Conservation (phyloP, 345 rosid species). For the Arabidopsis suecica region DNA sequence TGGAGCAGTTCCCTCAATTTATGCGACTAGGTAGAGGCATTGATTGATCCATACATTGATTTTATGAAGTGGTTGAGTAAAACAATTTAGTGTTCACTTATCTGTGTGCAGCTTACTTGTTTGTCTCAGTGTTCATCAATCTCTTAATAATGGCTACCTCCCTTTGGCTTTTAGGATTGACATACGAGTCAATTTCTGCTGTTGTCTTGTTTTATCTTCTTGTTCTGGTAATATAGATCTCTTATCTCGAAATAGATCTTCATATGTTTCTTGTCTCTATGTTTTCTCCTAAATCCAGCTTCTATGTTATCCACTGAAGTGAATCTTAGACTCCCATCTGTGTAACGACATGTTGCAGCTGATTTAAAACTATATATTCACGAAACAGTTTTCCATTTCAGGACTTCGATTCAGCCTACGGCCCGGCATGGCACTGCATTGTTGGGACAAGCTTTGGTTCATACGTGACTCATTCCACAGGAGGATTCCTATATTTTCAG, state of each 20-base stretch:
- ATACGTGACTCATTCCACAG: conserved; percentile 85
- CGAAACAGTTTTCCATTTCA: conserved; percentile 38
- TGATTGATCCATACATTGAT: conserved; percentile 9
- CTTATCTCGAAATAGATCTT: not conserved
- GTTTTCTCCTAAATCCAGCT: conserved; percentile 3
- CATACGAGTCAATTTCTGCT: conserved; percentile 12
- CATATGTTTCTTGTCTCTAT: conserved; percentile 19
- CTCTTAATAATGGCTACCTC: conserved; percentile 9
- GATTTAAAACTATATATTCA: not conserved
- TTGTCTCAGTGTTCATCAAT: conserved; percentile 2
- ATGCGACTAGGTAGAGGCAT: not conserved
- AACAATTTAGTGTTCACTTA: not conserved
- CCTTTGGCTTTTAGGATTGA: not conserved
- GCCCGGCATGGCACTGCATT: conserved; percentile 99
- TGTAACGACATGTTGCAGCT: not conserved
- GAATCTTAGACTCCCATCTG: not conserved
- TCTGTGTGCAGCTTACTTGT: not conserved
- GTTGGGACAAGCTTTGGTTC: conserved; percentile 98
- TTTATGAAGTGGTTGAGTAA: not conserved
- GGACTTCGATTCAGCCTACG: conserved; percentile 86
- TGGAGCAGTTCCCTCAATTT: not conserved
- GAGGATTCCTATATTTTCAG: conserved; percentile 95
- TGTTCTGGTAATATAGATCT: not conserved
- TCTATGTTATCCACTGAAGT: not conserved
- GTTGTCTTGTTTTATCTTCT: conserved; percentile 17